Percentiles rank a stretch among this genome's conserved stretches.
phyloP scores from a whole-genome alignment of 179 eudicot species.

The Corrigiola litoralis region DNA sequence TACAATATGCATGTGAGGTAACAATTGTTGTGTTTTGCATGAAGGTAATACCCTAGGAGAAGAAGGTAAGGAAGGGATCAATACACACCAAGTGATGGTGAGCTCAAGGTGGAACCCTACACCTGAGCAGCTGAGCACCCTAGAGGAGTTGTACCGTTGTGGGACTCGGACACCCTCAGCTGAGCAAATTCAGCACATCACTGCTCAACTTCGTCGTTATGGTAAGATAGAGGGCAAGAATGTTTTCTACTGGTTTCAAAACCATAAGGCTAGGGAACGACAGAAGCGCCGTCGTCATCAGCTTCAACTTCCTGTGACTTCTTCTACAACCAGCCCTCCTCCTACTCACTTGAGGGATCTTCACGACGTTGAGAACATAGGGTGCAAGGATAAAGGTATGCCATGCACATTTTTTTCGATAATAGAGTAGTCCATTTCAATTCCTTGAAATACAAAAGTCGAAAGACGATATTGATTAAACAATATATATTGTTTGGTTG shows the following conservation, averaged over 20 bases:
- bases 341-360: background rate
- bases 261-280: conserved; percentile 72
- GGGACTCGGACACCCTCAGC: conserved; percentile 81
- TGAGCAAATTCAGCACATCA: conserved; percentile 74
- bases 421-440: too few species aligned
- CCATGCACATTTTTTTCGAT: too few species aligned
- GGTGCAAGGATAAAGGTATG: conserved; percentile 10
- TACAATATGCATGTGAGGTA: background rate
- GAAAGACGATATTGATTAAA: too few species aligned
- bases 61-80: conserved; percentile 26
- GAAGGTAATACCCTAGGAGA: background rate
- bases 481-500: too few species aligned
- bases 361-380: too few species aligned
- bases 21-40: background rate
- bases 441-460: too few species aligned
- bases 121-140: conserved; percentile 59
- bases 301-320: conserved; percentile 24
- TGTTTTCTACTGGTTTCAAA: conserved; percentile 66
- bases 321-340: conserved; percentile 2
- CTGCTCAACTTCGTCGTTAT: conserved; percentile 59
- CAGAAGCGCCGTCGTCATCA: conserved; percentile 81
- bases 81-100: conserved; percentile 44
- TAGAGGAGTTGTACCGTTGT: conserved; percentile 61
- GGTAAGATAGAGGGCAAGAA: conserved; percentile 72
- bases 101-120: conserved; percentile 89